These are phyloP conservation scores for Lipomyces starkeyi DNA, from an alignment of 805 yeast species.

Conservation along the genomic window DNA sequence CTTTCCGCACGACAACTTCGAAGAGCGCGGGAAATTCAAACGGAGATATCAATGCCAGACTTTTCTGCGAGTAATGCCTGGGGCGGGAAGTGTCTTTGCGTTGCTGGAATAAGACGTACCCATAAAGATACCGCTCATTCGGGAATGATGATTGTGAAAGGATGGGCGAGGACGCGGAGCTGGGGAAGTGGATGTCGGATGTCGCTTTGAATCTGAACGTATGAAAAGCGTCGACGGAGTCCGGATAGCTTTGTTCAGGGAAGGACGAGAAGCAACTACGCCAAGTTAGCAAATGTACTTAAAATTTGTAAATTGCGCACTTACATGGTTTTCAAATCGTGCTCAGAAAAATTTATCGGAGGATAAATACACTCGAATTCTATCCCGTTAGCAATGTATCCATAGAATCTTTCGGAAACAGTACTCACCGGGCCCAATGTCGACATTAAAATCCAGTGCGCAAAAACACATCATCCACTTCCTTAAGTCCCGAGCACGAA, in stretches of 20 bases:
- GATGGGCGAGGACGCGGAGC: constrained; percentile 11
- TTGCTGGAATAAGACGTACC: constrained; percentile 33
- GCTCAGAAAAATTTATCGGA: constrained; percentile 27
- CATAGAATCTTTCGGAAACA: no score
- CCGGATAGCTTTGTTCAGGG: constrained; percentile 37
- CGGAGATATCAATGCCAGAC: constrained; percentile 27
- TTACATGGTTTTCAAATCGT: constrained; percentile 33
- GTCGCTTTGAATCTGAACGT: constrained; percentile 33
- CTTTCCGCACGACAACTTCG: constrained; percentile 28
- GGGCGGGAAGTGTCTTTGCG: constrained; percentile 23
- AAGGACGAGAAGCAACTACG: constrained; percentile 34
- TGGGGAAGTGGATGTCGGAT: constrained; percentile 15
- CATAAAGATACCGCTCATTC: constrained; percentile 23
- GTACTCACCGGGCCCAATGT: constrained; percentile 29
- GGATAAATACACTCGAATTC: constrained; percentile 38
- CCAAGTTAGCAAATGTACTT: background rate
- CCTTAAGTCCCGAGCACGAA: constrained; percentile 17
- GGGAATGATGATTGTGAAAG: constrained; percentile 15
- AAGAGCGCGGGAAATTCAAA: constrained; percentile 32
- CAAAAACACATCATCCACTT: constrained; percentile 35
- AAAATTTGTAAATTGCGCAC: background rate
- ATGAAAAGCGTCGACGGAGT: constrained; percentile 26
- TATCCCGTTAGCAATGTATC: background rate
- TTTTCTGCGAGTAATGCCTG: constrained; percentile 30
- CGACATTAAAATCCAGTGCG: constrained; percentile 34